A percentile compares a stretch with the other conserved stretches of the same genome.
These are phyloP conservation scores for Cryptosporidium ubiquitum DNA, from an alignment of 169 alveolate genomes.

Conservation along the genomic window DNA sequence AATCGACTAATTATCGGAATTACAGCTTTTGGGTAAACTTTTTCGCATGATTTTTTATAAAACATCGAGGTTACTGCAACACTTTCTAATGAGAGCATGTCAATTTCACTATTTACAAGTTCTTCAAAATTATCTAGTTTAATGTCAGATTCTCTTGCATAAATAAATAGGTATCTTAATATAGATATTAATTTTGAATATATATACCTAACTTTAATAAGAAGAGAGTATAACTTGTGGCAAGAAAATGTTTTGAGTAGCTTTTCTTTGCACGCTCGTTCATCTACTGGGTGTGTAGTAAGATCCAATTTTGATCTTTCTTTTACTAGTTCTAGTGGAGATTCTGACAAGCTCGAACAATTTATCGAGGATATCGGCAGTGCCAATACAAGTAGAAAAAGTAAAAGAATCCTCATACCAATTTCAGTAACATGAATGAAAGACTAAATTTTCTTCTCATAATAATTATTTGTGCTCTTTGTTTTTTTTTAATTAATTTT, in stretches of 20 bases:
- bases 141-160: not conserved
- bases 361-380: not conserved
- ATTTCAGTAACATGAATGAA: not conserved
- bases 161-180: not conserved
- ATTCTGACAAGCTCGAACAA: not conserved
- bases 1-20: not conserved
- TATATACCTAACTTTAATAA: not conserved
- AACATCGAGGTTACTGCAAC: not conserved
- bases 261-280: not conserved
- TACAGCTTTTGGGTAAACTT: not conserved
- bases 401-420: slow-evolving; percentile 35
- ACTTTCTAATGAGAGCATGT: not conserved
- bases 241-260: not conserved
- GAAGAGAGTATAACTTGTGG: not conserved
- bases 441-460: not conserved
- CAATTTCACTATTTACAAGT: not conserved
- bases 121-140: not conserved
- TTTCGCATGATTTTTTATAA: not conserved
- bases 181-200: not conserved
- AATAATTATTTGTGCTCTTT: not conserved
- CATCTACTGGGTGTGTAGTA: not conserved
- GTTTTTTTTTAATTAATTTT: not conserved
- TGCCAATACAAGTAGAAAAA: slow-evolving; percentile 4
- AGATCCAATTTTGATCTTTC: not conserved
- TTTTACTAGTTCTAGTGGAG: not conserved